These are phyloP conservation scores for Paxillus involutus DNA, from an alignment of 768 basidiomycete genomes.

Conservation along the genomic window DNA sequence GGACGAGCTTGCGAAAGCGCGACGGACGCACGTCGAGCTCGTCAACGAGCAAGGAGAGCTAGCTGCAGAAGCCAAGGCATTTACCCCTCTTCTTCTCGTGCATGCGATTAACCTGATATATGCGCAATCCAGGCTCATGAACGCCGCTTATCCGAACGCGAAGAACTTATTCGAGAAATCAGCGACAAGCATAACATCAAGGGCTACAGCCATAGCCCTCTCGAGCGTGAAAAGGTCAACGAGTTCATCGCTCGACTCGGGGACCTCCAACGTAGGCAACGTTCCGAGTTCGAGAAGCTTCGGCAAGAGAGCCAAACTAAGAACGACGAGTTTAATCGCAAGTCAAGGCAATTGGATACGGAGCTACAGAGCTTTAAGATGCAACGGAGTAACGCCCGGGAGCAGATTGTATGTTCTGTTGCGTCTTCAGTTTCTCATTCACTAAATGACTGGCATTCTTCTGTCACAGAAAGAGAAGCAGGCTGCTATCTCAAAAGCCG, in stretches of 20 bases:
- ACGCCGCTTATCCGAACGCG: constrained; percentile 66
- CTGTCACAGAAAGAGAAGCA: constrained; percentile 52
- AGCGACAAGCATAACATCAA: constrained; percentile 67
- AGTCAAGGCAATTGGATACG: constrained; percentile 54
- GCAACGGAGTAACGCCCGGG: constrained; percentile 49
- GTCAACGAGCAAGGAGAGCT: constrained; percentile 66
- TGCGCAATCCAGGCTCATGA: constrained; percentile 61
- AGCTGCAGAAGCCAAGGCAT: constrained; percentile 71
- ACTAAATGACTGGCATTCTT: background rate
- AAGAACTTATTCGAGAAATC: constrained; percentile 70
- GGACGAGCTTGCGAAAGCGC: constrained; percentile 51
- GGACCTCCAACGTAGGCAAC: constrained; percentile 62
- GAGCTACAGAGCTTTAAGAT: constrained; percentile 54
- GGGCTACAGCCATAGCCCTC: constrained; percentile 68
- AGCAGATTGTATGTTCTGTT: constrained; percentile 53
- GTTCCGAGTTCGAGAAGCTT: constrained; percentile 61
- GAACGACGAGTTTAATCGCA: constrained; percentile 65
- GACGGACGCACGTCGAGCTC: constrained; percentile 54
- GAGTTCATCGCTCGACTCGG: constrained; percentile 71
- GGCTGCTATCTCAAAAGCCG: constrained; percentile 47
- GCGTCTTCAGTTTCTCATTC: background rate
- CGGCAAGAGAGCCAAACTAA: constrained; percentile 62
- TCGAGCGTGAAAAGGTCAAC: constrained; percentile 68
- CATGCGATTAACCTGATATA: background rate
- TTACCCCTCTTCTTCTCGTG: background rate